phyloP scores from a whole-genome alignment of 176 grass and related monocot species.

The Carex myosuroides region DNA sequence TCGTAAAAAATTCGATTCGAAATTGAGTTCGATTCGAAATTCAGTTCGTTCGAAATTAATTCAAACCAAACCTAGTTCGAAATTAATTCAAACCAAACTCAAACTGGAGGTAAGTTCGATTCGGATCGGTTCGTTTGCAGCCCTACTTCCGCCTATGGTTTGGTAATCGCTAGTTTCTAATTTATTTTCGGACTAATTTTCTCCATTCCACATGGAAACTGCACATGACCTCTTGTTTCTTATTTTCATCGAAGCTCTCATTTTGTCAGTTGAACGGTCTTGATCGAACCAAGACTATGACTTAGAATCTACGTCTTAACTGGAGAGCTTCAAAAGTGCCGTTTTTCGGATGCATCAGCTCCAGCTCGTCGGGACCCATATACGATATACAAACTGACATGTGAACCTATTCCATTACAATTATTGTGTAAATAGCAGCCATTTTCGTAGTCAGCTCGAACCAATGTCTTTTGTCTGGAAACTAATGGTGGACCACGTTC shows the following conservation, averaged over 20 bases:
- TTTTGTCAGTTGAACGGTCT: background rate
- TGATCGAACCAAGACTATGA: background rate
- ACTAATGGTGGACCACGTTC: background rate
- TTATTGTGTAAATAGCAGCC: background rate
- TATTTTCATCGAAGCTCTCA: background rate
- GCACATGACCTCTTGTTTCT: background rate
- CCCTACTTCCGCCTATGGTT: constrained; percentile 11
- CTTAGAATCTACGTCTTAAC: background rate
- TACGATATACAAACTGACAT: background rate
- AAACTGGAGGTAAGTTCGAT: no score
- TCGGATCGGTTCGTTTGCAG: no score
- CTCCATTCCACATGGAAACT: background rate
- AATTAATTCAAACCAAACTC: no score
- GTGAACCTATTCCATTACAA: background rate
- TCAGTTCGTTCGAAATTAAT: no score
- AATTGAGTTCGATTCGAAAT: no score
- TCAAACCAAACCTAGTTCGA: no score
- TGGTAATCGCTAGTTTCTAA: background rate
- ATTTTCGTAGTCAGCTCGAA: background rate
- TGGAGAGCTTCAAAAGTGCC: background rate
- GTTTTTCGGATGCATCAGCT: background rate
- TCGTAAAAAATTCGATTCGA: no score
- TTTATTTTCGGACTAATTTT: background rate
- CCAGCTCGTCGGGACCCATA: constrained; percentile 7
- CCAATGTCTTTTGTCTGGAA: background rate